Conservation (phyloP, 2,329 filamentous ascomycete genomes). For the Bipolaris victoriae region DNA sequence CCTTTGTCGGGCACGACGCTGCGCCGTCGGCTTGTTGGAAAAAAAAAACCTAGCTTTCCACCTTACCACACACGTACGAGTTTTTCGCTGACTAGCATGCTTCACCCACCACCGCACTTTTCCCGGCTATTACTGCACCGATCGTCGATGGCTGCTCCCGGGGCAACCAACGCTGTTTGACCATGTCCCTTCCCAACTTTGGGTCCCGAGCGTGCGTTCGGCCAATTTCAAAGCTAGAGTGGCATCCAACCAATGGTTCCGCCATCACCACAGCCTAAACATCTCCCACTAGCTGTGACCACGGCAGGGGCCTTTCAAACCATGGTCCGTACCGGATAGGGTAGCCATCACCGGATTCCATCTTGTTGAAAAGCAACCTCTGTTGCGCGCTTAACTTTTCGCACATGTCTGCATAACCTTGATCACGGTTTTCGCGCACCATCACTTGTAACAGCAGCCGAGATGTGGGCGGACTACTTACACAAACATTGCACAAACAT, state of each 20-base stretch:
- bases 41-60: not conserved
- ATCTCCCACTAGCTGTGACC: conserved; percentile 8
- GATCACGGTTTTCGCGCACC: conserved; percentile 4
- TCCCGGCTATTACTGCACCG: not conserved
- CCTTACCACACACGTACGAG: not conserved
- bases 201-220: conserved; percentile 16
- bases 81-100: conserved; percentile 13
- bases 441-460: conserved; percentile 18
- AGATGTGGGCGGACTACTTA: conserved; percentile 18
- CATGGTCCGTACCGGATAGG: conserved; percentile 21
- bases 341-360: conserved; percentile 12
- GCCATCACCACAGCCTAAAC: conserved; percentile 1
- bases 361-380: conserved; percentile 11
- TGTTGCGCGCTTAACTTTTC: not conserved
- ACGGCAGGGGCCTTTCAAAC: conserved; percentile 19
- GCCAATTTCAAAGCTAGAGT: conserved; percentile 16
- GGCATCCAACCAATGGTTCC: conserved; percentile 13
- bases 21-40: conserved; percentile 6
- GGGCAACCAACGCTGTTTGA: conserved; percentile 5
- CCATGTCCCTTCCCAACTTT: not conserved
- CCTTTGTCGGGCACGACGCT: conserved; percentile 7
- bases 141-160: conserved; percentile 2
- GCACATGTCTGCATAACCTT: conserved; percentile 6
- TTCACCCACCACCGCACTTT: conserved; percentile 11
- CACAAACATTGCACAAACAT: conserved; percentile 18